Percentiles rank a stretch among this genome's conserved stretches.
Evolutionary conservation across 768 basidiomycete species (phyloP).

Genomic region (Tricholomella constricta): DNA sequence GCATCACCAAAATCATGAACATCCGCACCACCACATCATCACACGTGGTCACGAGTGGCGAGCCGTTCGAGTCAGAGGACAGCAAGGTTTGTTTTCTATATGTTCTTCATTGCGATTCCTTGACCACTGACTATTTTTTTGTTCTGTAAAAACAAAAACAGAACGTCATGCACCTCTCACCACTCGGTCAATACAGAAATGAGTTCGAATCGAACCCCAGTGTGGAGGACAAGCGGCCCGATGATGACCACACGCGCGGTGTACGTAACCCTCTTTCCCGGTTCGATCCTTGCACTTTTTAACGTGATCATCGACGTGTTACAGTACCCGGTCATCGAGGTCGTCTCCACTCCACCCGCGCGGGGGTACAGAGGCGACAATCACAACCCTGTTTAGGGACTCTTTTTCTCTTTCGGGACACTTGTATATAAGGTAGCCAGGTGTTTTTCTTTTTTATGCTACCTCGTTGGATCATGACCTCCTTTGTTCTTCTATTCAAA

Average conservation of each 20-base stretch:
- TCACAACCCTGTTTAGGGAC: not conserved
- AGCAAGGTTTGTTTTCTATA: constrained; percentile 10
- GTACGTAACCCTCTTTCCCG: not conserved
- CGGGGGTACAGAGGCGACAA: not conserved
- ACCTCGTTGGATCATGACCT: too few species aligned
- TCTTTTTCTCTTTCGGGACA: not conserved
- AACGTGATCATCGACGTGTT: not conserved
- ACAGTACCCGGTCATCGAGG: not conserved
- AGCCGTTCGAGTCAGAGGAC: constrained; percentile 5
- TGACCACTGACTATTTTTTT: too few species aligned
- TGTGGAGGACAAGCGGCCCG: constrained; percentile 2
- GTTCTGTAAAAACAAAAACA: too few species aligned
- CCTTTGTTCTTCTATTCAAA: too few species aligned
- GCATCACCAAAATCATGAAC: constrained; percentile 16
- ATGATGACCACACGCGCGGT: not conserved
- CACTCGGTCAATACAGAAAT: constrained; percentile 2
- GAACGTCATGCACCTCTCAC: constrained; percentile 8
- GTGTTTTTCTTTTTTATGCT: too few species aligned
- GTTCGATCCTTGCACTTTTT: not conserved
- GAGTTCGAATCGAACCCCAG: constrained; percentile 2
- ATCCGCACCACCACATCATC: constrained; percentile 14
- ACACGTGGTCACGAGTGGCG: constrained; percentile 5
- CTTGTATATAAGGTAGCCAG: not conserved
- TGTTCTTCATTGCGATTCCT: not conserved
- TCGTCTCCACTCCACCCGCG: not conserved